These are phyloP conservation scores for Blakeslea trispora DNA, from an alignment of 371 early-diverging fungal genomes.

Conservation along the genomic window DNA sequence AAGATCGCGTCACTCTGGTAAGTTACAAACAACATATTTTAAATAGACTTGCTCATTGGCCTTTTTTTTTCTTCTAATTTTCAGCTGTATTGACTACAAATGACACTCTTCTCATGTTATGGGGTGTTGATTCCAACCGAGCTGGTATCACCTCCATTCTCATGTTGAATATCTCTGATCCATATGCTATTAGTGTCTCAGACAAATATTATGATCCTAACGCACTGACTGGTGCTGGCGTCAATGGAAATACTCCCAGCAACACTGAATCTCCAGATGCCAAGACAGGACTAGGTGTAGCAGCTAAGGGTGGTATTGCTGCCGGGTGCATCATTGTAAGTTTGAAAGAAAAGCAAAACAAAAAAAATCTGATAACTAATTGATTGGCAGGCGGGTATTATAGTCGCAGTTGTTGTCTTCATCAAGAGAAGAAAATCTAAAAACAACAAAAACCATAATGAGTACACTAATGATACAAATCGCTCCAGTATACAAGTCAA, in stretches of 20 bases:
- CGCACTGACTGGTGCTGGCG: not conserved
- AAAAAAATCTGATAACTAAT: not conserved
- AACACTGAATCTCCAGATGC: too few relatives aligned
- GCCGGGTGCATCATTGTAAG: constrained; percentile 7
- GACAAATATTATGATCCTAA: constrained; percentile 1
- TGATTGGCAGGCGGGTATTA: not conserved
- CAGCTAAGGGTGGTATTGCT: constrained; percentile 7
- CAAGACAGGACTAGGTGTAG: not conserved
- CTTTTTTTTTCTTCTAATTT: not conserved
- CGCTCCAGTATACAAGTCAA: not conserved
- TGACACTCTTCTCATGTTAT: constrained; percentile 1
- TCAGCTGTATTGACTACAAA: constrained; percentile 4
- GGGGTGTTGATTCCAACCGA: constrained; percentile 9
- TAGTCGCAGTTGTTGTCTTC: not conserved
- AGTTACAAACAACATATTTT: too few relatives aligned
- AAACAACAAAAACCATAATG: not conserved
- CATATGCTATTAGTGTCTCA: not conserved
- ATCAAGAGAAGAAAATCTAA: not conserved
- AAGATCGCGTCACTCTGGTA: constrained; percentile 6
- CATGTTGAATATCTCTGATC: constrained; percentile 4
- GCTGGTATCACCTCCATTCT: not conserved
- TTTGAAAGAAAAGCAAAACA: not conserved
- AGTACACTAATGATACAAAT: too few relatives aligned
- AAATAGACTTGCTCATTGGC: too few relatives aligned
- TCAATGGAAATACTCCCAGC: not conserved